A percentile compares a stretch with the other conserved stretches of the same genome.
Conservation (phyloP, 352 stramenopile species). For the Globisporangium acanthophoron region DNA sequence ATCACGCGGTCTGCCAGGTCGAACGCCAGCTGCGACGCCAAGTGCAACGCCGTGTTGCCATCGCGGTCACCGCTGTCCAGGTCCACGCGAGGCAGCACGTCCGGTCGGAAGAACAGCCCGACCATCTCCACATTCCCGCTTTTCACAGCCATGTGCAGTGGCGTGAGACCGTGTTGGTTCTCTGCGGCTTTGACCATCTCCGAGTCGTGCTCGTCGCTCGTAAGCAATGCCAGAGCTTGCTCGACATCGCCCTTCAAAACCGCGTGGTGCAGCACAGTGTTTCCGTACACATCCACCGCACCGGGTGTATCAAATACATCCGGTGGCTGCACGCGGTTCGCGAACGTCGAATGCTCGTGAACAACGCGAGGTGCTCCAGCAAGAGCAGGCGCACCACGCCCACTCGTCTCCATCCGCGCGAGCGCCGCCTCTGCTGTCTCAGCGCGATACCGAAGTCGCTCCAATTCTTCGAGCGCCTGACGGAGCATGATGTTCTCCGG, state of each 20-base stretch:
- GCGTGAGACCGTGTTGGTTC: conserved; percentile 51
- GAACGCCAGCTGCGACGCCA: conserved; percentile 53
- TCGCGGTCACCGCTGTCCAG: conserved; percentile 61
- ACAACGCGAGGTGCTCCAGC: background rate
- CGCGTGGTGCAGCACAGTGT: conserved; percentile 44
- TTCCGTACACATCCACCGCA: conserved; percentile 46
- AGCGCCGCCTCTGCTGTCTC: conserved; percentile 58
- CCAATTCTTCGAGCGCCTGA: conserved; percentile 44
- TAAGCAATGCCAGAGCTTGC: conserved; percentile 42
- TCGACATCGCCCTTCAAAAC: conserved; percentile 40
- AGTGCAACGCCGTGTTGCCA: conserved; percentile 64
- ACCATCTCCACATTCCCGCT: conserved; percentile 55
- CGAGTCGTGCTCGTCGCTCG: conserved; percentile 25
- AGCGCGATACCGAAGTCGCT: conserved; percentile 49
- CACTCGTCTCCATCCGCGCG: conserved; percentile 16
- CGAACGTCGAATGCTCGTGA: background rate
- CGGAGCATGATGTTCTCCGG: conserved; percentile 27
- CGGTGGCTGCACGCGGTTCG: background rate
- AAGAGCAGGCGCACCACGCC: background rate
- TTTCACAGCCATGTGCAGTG: conserved; percentile 56
- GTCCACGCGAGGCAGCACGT: conserved; percentile 65
- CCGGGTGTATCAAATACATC: background rate
- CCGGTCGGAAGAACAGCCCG: conserved; percentile 70
- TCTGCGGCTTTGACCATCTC: conserved; percentile 51
- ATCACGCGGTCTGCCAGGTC: conserved; percentile 59